These are phyloP conservation scores for Penicillium sp. DNA, from an alignment of 2,329 filamentous ascomycete species.

Conservation along the genomic window DNA sequence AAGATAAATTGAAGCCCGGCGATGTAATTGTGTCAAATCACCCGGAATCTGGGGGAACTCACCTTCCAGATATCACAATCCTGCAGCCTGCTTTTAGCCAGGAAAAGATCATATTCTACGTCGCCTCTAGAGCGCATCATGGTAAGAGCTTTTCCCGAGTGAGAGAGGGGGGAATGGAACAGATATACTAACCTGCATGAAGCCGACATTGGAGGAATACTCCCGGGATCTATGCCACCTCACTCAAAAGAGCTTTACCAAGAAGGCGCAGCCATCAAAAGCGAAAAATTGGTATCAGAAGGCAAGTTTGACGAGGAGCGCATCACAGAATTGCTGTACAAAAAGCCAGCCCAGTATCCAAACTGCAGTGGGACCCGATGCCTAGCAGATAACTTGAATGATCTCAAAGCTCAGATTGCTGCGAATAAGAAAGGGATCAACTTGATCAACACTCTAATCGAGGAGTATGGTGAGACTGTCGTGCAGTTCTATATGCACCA, in stretches of 20 bases:
- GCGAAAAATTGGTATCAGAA: constrained; percentile 47
- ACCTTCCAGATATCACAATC: constrained; percentile 75
- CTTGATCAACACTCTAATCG: constrained; percentile 66
- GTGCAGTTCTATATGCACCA: constrained; percentile 76
- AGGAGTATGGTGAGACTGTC: constrained; percentile 67
- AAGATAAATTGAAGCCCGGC: constrained; percentile 67
- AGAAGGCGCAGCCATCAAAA: constrained; percentile 63
- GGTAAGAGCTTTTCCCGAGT: constrained; percentile 38
- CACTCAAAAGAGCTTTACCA: constrained; percentile 64
- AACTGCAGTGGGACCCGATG: constrained; percentile 74
- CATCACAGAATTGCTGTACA: constrained; percentile 64
- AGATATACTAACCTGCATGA: neutral
- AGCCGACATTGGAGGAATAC: constrained; percentile 67
- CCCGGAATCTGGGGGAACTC: constrained; percentile 78
- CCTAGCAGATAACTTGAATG: constrained; percentile 74
- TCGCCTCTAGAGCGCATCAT: constrained; percentile 72
- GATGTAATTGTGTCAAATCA: constrained; percentile 79
- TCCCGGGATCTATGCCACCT: constrained; percentile 73
- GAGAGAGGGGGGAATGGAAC: neutral
- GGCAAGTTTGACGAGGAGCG: constrained; percentile 67
- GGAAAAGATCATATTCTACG: constrained; percentile 74
- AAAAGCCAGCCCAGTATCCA: constrained; percentile 67
- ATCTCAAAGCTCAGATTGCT: constrained; percentile 77
- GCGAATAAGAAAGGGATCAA: constrained; percentile 80
- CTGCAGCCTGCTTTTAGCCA: constrained; percentile 72